These are phyloP conservation scores for Anacardium occidentale DNA, from an alignment of 345 rosid genomes.

Conservation along the genomic window DNA sequence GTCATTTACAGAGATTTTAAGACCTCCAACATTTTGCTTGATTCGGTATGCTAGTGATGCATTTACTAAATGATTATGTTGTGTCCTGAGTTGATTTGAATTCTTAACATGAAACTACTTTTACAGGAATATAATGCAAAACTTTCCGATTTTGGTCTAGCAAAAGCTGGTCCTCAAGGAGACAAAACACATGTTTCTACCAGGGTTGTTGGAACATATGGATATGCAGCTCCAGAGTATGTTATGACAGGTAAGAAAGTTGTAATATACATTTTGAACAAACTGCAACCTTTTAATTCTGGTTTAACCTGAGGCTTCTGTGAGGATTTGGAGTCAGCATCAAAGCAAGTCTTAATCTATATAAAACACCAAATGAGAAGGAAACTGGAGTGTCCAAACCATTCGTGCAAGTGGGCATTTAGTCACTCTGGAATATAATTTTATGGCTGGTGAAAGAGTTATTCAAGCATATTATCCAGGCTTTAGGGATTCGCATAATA, in stretches of 20 bases:
- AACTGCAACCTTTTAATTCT: not conserved
- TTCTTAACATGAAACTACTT: slow-evolving; percentile 20
- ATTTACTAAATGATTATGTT: not conserved
- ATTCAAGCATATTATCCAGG: not conserved
- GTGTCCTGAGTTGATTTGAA: not conserved
- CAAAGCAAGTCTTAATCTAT: not conserved
- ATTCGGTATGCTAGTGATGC: slow-evolving; percentile 52
- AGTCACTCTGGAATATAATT: not conserved
- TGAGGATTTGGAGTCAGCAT: slow-evolving; percentile 15
- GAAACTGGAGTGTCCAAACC: not conserved
- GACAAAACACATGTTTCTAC: slow-evolving; percentile 87
- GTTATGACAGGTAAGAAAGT: slow-evolving; percentile 64
- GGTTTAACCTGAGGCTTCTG: not conserved
- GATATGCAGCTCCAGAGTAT: slow-evolving; percentile 83
- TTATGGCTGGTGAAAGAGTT: not conserved
- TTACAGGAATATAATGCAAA: slow-evolving; percentile 72
- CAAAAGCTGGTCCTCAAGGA: slow-evolving; percentile 85
- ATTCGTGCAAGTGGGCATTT: not conserved
- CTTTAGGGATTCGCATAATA: too few species aligned
- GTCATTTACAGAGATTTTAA: slow-evolving; percentile 97
- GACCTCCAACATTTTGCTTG: slow-evolving; percentile 92
- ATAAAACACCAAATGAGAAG: not conserved
- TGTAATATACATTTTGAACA: not conserved
- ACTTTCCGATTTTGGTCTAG: slow-evolving; percentile 85
- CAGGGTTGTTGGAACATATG: slow-evolving; percentile 81